phyloP scores from a whole-genome alignment of 2,329 filamentous ascomycete species.

The Cordyceps militaris region DNA sequence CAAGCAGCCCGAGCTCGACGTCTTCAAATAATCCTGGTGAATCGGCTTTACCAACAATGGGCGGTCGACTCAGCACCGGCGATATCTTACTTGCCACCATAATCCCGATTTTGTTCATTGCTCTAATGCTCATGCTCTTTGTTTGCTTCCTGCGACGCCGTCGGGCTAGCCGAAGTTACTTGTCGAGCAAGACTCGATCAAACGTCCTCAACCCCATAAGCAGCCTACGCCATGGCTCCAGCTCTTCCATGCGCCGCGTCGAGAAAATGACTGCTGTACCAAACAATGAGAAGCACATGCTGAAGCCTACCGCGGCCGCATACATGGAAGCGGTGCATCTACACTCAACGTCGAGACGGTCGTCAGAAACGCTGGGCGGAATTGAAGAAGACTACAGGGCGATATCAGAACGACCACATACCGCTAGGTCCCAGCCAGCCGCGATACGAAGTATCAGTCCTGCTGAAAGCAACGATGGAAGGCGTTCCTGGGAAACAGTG shows the following conservation, averaged over 20 bases:
- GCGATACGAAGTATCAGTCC: conserved; percentile 6
- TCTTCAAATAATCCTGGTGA: conserved; percentile 20
- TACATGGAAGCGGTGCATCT: conserved; percentile 22
- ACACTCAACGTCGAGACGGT: conserved; percentile 17
- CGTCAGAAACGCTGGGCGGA: conserved; percentile 23
- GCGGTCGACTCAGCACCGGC: conserved; percentile 23
- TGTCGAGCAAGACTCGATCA: conserved; percentile 23
- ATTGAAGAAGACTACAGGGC: conserved; percentile 13
- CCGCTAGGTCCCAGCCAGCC: neutral
- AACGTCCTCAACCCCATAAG: conserved; percentile 29
- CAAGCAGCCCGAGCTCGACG: conserved; percentile 20
- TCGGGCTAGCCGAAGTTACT: conserved; percentile 22
- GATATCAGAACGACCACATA: conserved; percentile 6
- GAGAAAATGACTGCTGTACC: conserved; percentile 15
- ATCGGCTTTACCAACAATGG: conserved; percentile 14
- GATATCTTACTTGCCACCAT: conserved; percentile 38
- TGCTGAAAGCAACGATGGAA: neutral
- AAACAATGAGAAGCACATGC: conserved; percentile 15
- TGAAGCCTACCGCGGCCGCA: conserved; percentile 17
- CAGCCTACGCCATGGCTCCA: conserved; percentile 23
- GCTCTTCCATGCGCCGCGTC: conserved; percentile 19
- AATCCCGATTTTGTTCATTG: conserved; percentile 33
- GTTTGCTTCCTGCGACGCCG: conserved; percentile 28
- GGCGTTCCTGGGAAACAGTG: conserved; percentile 14
- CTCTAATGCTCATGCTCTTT: conserved; percentile 27